A percentile compares a stretch with the other conserved stretches of the same genome.
Evolutionary conservation across 2,329 filamentous ascomycete genomes (phyloP).

Genomic region (Botrytis medusae): DNA sequence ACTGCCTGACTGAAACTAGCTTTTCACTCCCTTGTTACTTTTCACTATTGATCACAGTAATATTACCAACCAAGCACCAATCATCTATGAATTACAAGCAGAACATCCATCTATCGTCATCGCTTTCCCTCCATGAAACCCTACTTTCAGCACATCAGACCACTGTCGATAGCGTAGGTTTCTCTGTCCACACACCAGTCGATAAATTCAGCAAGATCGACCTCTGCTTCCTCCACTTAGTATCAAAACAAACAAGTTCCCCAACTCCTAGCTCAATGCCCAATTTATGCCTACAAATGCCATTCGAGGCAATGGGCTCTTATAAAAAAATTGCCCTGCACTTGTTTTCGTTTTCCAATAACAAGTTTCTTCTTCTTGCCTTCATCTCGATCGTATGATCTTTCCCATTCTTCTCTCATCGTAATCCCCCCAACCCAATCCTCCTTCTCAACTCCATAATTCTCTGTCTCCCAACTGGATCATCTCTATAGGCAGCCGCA

Average conservation of each 20-base stretch:
- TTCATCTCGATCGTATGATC: not conserved
- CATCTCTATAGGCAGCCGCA: conserved; percentile 29
- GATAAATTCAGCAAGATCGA: not conserved
- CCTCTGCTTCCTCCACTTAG: not conserved
- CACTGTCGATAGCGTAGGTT: not conserved
- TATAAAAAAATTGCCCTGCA: not conserved
- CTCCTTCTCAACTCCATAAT: conserved; percentile 44
- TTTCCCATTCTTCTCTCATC: not conserved
- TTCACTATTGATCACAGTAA: not conserved
- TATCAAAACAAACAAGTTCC: conserved; percentile 4
- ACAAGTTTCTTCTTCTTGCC: not conserved
- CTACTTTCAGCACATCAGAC: not conserved
- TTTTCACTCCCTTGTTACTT: not conserved
- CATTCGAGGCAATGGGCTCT: not conserved
- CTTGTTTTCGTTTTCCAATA: conserved; percentile 10
- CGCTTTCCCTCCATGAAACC: not conserved
- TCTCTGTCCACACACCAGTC: not conserved
- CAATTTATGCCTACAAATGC: conserved; percentile 4
- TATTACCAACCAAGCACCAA: not conserved
- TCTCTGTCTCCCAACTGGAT: conserved; percentile 42
- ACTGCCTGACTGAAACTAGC: not conserved
- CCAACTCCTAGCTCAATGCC: conserved; percentile 18
- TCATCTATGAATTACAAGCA: conserved; percentile 13
- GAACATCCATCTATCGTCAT: not conserved
- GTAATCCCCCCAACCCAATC: conserved; percentile 34